phyloP scores from a whole-genome alignment of 2,329 filamentous ascomycete genomes.

The Aspergillus sp. region DNA sequence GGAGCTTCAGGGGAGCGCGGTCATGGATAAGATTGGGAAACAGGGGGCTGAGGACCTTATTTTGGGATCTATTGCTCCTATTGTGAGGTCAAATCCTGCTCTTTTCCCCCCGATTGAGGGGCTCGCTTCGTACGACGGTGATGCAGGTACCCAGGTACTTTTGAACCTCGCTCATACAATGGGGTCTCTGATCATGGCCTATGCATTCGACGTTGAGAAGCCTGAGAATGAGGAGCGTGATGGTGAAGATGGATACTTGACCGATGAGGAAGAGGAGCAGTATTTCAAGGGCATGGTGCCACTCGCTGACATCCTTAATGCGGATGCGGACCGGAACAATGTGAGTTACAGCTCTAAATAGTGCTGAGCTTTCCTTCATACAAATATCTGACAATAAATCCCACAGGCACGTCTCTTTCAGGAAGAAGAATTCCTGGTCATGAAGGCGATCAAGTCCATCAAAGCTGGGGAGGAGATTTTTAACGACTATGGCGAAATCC shows the following conservation, averaged over 20 bases:
- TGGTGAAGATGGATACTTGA: slow-evolving; percentile 53
- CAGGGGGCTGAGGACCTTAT: slow-evolving; percentile 73
- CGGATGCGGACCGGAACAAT: slow-evolving; percentile 81
- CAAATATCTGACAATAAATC: slow-evolving; percentile 6
- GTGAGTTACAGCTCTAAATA: slow-evolving; percentile 46
- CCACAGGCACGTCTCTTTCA: slow-evolving; percentile 64
- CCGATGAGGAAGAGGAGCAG: slow-evolving; percentile 69
- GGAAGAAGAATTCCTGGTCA: slow-evolving; percentile 65
- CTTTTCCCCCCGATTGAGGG: slow-evolving; percentile 46
- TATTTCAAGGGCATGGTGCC: slow-evolving; percentile 84
- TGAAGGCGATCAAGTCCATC: slow-evolving; percentile 73
- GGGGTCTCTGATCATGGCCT: slow-evolving; percentile 89
- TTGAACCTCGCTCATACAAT: slow-evolving; percentile 72
- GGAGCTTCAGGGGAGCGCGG: slow-evolving; percentile 75
- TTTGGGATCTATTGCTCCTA: slow-evolving; percentile 58
- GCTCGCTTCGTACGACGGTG: slow-evolving; percentile 47
- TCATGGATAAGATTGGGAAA: slow-evolving; percentile 77
- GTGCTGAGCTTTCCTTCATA: background rate
- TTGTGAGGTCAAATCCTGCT: slow-evolving; percentile 49
- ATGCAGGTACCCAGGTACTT: slow-evolving; percentile 51
- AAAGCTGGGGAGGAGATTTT: slow-evolving; percentile 74
- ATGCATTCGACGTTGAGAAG: slow-evolving; percentile 80
- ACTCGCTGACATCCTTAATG: slow-evolving; percentile 87
- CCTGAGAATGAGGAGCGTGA: slow-evolving; percentile 58
- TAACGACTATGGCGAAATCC: slow-evolving; percentile 87